phyloP scores from a whole-genome alignment of 1,139 yeast species.

The Saccharomyces hybrid region DNA sequence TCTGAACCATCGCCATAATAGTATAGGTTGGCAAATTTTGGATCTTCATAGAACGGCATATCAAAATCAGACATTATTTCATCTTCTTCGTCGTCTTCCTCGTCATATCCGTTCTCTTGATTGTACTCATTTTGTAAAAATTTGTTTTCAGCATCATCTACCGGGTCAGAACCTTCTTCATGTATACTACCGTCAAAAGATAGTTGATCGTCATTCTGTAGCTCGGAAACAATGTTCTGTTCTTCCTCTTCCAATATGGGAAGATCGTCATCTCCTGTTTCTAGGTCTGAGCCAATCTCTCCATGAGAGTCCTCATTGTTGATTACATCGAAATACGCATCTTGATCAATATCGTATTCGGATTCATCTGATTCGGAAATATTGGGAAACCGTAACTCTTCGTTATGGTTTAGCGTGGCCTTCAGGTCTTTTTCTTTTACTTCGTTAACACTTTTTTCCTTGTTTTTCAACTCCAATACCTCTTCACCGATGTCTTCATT shows the following conservation, averaged over 20 bases:
- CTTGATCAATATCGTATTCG: constrained; percentile 69
- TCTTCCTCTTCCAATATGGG: constrained; percentile 42
- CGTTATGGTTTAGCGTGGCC: constrained; percentile 35
- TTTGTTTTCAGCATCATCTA: constrained; percentile 9
- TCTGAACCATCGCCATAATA: constrained; percentile 29
- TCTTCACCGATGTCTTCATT: constrained; percentile 73
- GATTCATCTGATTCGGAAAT: constrained; percentile 37
- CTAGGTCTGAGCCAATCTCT: constrained; percentile 40
- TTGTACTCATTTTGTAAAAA: constrained; percentile 22
- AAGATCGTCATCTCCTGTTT: constrained; percentile 49
- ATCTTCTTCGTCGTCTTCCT: constrained; percentile 29
- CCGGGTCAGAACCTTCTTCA: constrained; percentile 29
- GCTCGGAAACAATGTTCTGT: constrained; percentile 37
- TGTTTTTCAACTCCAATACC: constrained; percentile 27
- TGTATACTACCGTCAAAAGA: constrained; percentile 32
- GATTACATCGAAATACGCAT: constrained; percentile 54
- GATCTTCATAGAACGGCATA: constrained; percentile 35
- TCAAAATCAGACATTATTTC: constrained; percentile 31
- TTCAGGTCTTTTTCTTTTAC: constrained; percentile 29
- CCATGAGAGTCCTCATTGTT: constrained; percentile 51
- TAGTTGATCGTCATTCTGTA: constrained; percentile 35
- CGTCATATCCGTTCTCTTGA: constrained; percentile 30
- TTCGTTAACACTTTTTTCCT: constrained; percentile 23
- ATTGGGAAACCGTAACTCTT: constrained; percentile 33
- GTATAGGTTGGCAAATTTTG: constrained; percentile 30